Evolutionary conservation across 768 basidiomycete species (phyloP), one percentile per base, ranked within the genome.

Genomic region (Lentinula boryana): DNA sequence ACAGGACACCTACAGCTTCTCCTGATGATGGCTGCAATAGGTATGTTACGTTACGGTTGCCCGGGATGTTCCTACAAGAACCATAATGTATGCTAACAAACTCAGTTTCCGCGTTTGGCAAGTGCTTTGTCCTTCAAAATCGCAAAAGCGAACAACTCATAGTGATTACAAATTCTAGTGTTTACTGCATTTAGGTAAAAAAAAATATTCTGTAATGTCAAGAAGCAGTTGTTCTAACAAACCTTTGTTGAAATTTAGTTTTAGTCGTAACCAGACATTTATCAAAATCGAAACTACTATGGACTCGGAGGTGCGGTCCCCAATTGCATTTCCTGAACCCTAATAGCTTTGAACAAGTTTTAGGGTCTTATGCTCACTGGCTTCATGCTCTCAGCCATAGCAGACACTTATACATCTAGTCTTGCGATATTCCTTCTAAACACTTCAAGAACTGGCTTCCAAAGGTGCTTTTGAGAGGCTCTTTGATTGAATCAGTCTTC

Each of bases 361-460:
- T 52, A 79, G 77, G 63, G 54, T n/a, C 69, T 82, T 16, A 78
- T 78, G 1, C 75, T 77, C 57, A 57, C 72, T 21, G 72, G 82
- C 59, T 83, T 82, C 62, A 74, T 71, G 0, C 67, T 77, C 2
- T 74, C 79, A 4, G 78, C 81, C 0, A 75, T 70, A 4, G 80
- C 76, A 5, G 82, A 84, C 49, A 64, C 79, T 23, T 63, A 80
- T 36, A 82, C 83, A 44, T 78, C 82, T 0, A 62, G 59, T 18
- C 63, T 72, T 27, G 71, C 82, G 16, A 78, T 75, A 60, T 63
- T 62, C 12, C 70, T 83, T 56, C 72, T 83, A 46, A 73, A 76
- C 33, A 66, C 64, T 7, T 80, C 78, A 1, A 73, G 80, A 49
- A 80, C 81, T 46, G 80, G 81, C n/a, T 82, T 81, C 68, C 71